phyloP scores from a whole-genome alignment of 75 land plant genomes.

The Cunninghamia lanceolata region DNA sequence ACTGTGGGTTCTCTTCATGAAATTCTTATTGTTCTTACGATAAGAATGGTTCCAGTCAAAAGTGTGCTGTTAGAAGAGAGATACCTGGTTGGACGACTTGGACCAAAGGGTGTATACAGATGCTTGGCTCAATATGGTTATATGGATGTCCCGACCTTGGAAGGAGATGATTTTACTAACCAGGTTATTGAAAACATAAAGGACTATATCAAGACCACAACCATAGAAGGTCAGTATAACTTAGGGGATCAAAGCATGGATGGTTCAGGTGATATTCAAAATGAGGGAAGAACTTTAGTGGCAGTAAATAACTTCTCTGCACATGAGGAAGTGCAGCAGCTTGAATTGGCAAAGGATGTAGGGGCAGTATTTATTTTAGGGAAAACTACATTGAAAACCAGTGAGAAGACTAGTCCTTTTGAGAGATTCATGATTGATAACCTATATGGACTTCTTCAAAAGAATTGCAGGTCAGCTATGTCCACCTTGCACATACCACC shows the following conservation, averaged over 20 bases:
- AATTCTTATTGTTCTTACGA: constrained; percentile 34
- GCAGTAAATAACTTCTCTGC: no score
- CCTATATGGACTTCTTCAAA: constrained; percentile 34
- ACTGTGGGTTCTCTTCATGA: constrained; percentile 35
- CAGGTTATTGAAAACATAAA: constrained; percentile 13
- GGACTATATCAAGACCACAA: not conserved
- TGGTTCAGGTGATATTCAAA: not conserved
- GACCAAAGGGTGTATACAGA: constrained; percentile 23
- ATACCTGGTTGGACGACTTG: no score
- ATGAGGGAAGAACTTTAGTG: no score
- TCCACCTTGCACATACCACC: no score
- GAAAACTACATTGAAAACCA: constrained; percentile 24
- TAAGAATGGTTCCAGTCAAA: constrained; percentile 15
- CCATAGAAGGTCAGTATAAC: not conserved
- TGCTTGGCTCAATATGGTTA: constrained; percentile 62
- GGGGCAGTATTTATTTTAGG: constrained; percentile 49
- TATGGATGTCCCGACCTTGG: constrained; percentile 34
- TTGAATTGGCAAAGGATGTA: constrained; percentile 23
- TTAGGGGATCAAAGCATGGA: not conserved
- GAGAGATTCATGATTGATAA: constrained; percentile 17
- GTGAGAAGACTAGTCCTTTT: constrained; percentile 9
- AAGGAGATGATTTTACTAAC: constrained; percentile 20
- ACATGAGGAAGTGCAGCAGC: constrained; percentile 16
- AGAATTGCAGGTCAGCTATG: constrained; percentile 1
- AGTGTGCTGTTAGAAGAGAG: no score